These are phyloP conservation scores for Tieghemiomyces parasiticus DNA, from an alignment of 192 early-diverging fungal species.

Conservation along the genomic window DNA sequence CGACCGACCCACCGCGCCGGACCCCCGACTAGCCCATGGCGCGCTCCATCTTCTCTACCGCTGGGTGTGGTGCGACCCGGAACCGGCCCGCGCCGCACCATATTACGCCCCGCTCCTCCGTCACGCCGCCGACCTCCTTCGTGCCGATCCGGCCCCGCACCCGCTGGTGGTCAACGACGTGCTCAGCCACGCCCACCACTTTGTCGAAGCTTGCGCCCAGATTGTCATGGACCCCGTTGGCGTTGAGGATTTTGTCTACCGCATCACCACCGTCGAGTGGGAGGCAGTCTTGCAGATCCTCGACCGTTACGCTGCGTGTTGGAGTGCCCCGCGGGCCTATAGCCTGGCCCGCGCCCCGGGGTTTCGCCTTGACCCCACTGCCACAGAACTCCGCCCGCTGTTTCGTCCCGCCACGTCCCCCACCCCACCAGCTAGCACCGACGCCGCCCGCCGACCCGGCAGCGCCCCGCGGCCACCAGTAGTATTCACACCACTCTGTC, in stretches of 20 bases:
- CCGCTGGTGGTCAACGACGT: not conserved
- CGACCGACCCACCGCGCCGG: not conserved
- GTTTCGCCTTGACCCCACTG: not conserved
- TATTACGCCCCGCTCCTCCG: conserved; percentile 1
- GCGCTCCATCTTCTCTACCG: conserved; percentile 4
- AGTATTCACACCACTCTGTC: not conserved
- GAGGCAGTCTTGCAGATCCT: not conserved
- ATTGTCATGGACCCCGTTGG: not conserved
- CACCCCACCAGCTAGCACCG: not conserved
- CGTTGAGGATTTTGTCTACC: not conserved
- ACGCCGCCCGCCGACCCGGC: not conserved
- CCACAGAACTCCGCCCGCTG: not conserved
- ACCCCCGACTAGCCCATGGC: conserved; percentile 5
- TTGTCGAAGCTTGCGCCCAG: not conserved
- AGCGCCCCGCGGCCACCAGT: too few species aligned
- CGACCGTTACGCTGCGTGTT: not conserved
- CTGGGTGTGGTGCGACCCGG: conserved; percentile 3
- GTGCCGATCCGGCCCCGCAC: too few species aligned
- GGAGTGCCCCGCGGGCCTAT: not conserved
- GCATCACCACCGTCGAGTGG: conserved; percentile 3
- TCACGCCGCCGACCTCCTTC: not conserved
- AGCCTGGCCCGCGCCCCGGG: not conserved
- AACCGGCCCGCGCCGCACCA: not conserved
- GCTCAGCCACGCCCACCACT: not conserved
- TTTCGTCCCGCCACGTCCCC: too few species aligned